Conservation (phyloP, 1,284 basidiomycete genomes). For the Fomitopsis betulina region DNA sequence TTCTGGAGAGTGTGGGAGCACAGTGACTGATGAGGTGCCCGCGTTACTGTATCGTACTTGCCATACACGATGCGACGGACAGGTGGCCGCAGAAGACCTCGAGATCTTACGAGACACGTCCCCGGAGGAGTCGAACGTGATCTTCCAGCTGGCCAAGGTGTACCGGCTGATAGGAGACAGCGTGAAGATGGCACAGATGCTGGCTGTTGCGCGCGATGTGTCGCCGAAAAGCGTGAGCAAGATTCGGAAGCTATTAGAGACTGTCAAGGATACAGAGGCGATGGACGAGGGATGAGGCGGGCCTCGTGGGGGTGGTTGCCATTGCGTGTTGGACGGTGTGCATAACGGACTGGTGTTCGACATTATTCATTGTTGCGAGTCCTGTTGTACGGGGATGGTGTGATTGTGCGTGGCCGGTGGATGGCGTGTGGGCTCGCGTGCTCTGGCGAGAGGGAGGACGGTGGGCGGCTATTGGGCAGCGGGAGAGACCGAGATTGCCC, state of each 20-base stretch:
- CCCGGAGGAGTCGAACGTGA: conserved; percentile 91
- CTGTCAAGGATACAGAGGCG: conserved; percentile 55
- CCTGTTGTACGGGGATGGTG: background rate
- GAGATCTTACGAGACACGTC: conserved; percentile 74
- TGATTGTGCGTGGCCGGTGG: background rate
- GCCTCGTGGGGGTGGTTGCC: background rate
- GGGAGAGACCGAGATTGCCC: conserved; percentile 12
- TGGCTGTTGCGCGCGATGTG: conserved; percentile 85
- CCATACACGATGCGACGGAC: conserved; percentile 15
- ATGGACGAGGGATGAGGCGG: conserved; percentile 66
- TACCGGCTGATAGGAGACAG: conserved; percentile 78
- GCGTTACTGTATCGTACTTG: conserved; percentile 25
- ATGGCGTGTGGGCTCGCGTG: background rate
- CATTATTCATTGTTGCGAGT: background rate
- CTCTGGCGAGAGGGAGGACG: background rate
- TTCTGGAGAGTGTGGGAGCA: conserved; percentile 13
- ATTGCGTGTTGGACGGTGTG: conserved; percentile 8
- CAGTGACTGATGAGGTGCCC: conserved; percentile 21
- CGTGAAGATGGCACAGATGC: conserved; percentile 74
- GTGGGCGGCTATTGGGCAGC: background rate
- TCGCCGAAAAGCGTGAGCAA: conserved; percentile 74
- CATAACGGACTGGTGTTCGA: conserved; percentile 1
- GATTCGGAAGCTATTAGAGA: conserved; percentile 73
- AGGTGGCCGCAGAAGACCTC: conserved; percentile 80
- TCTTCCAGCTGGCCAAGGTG: conserved; percentile 91